Base-by-base conservation (phyloP, 345 rosid genomes). In the Linum usitatissimum region DNA sequence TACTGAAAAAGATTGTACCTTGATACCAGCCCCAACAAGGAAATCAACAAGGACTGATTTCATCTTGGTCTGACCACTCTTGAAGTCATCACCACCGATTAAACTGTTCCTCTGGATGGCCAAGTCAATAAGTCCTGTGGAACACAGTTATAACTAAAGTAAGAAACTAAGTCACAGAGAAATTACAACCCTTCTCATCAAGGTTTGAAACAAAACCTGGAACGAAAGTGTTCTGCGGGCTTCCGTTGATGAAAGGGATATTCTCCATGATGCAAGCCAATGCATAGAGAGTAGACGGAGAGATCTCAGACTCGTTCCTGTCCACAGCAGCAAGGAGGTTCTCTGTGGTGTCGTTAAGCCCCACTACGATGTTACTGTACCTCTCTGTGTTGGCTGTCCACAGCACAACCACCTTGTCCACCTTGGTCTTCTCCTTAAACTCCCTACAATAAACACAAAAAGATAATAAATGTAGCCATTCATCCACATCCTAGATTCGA, bases 351-450 rank as follows among this genome's bases (percentile, higher is more conserved):
- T 93, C 99, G 66, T 93, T 93, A 59, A 93, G 79, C 48, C 97
- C 99, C 69, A 69, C 87, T 57, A 78, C 69, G 60, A 90, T 88
- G 71, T 90, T 79, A 69, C 97, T 87, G 77, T 93, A 93, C 83
- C 97, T 81, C 79, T 93, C 97, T 6, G 97, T 93, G 90, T 93
- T 93, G 19, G 99, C 99, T 12, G 99, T 93, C 99, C 99, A 93
- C 55, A 93, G 76, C 64, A 93, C 95, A 69, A 93, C 96, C 19
- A 90, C 82, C 72, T 66, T 93, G 60, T 93, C 95, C 78, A 93
- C 95, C 79, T 81, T 80, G 77, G 30, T 90, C 34, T 76, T 80
- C 84, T 83, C 87, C 85, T 90, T 90, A 51, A 93, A 93, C 68
- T 93, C 95, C 84, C 97, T 93, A 55, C n/a, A 45, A 7, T 1